Conservation (phyloP, 768 basidiomycete species). For the Lactarius psammicola region DNA sequence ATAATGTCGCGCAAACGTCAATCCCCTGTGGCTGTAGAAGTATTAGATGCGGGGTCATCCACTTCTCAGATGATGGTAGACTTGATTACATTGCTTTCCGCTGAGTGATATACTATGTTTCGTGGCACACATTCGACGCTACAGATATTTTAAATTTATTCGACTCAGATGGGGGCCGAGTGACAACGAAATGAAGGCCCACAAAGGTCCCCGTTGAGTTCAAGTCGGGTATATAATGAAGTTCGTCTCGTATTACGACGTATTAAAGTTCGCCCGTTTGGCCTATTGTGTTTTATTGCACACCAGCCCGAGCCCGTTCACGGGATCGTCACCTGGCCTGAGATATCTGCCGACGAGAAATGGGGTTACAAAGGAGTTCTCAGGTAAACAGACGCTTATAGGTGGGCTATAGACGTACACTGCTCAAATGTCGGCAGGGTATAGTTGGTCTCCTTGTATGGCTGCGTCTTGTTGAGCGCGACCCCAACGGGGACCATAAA, state of each 20-base stretch:
- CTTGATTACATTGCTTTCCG: too few relatives aligned
- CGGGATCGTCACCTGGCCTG: not conserved
- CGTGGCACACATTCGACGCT: too few relatives aligned
- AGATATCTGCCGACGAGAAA: not conserved
- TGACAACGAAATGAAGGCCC: too few relatives aligned
- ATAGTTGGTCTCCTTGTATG: constrained; percentile 50
- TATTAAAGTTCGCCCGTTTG: not conserved
- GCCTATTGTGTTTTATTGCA: not conserved
- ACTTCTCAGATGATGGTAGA: too few relatives aligned
- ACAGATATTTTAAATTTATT: too few relatives aligned
- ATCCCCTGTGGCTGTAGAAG: too few relatives aligned
- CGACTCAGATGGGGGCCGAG: too few relatives aligned
- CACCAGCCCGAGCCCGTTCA: too few relatives aligned
- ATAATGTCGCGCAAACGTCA: too few relatives aligned
- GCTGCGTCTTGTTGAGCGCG: constrained; percentile 49
- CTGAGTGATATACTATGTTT: too few relatives aligned
- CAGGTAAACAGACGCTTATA: not conserved
- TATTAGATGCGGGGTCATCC: too few relatives aligned
- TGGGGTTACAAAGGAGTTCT: not conserved
- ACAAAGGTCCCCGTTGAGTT: too few relatives aligned
- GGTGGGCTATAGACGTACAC: constrained; percentile 39
- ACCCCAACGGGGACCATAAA: constrained; percentile 54
- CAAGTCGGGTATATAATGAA: not conserved
- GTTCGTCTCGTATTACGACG: not conserved
- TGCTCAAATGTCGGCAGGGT: constrained; percentile 45